Base-by-base conservation (phyloP, 2,329 filamentous ascomycete species). In the Alternaria sp. region DNA sequence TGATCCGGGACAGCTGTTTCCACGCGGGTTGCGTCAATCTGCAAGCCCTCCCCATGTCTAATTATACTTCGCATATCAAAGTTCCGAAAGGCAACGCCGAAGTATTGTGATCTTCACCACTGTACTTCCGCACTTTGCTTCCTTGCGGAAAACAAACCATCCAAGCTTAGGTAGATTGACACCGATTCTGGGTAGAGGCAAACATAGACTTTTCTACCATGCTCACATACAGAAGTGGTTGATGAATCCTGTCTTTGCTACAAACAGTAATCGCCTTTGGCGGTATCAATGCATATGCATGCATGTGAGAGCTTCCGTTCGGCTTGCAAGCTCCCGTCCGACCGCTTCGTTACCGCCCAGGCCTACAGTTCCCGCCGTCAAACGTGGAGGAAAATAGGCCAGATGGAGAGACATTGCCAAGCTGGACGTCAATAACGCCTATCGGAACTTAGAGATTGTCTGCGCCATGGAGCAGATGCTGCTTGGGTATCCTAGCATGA, bases 341-440 rank as follows among this genome's bases (percentile, higher is more conserved):
- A 40, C 36, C 34, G 54, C 34, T 50, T 28, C 28, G 32, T 16
- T 36, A 18, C 34, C 38, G 36, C 54, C 45, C 20, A 36, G 44
- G 36, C 53, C 53, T 46, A 49, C 18, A 38, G 52, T 60, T 60
- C 57, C 36, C 30, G 56, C 32, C 45, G 14, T 45, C 28, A 48
- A 49, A 56, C 16, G 20, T 22, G 50, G 51, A 59, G 38, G 41
- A 32, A 36, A 9, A 48, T 30, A 22, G 8, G 20, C 41, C 32
- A 7, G 45, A 28, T 22, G 34, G 28, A 32, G 18, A 14, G 20
- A 28, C 22, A 50, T 14, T 43, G 40, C 46, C 52, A 55, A 51
- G 36, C 11, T 27, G 12, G 40, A 27, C 51, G 38, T 48, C 57
- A 54, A 63, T 51, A 60, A 57, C 53, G 57, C 52, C 60, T 59